Evolutionary conservation across 176 grass and related monocot genomes (phyloP).

Genomic region (Pharus latifolius): DNA sequence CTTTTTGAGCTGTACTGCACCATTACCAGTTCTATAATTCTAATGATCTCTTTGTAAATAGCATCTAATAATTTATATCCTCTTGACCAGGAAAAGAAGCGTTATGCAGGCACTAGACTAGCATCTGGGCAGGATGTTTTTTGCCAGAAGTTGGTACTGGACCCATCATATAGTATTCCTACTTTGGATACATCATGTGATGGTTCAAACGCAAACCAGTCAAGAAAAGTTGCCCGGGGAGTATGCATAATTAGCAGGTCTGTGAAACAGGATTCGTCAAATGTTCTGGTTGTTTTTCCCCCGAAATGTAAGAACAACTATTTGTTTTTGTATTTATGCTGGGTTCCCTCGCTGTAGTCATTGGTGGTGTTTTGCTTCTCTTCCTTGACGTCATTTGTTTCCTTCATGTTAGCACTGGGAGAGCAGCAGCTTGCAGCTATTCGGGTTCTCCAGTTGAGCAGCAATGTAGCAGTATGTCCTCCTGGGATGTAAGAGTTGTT

Average conservation of each 20-base stretch:
- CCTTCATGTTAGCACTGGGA: conserved; percentile 57
- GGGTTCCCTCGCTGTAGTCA: not conserved
- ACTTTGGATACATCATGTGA: conserved; percentile 29
- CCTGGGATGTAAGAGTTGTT: conserved; percentile 59
- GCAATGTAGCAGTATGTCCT: conserved; percentile 83
- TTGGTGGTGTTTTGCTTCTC: conserved; percentile 11
- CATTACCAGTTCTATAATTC: not conserved
- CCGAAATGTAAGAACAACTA: conserved; percentile 71
- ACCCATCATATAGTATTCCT: conserved; percentile 61
- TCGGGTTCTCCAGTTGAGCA: conserved; percentile 77
- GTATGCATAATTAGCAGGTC: conserved; percentile 72
- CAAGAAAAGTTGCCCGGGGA: conserved; percentile 56
- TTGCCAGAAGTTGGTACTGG: conserved; percentile 68
- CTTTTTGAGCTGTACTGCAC: not conserved
- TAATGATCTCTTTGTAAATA: not conserved
- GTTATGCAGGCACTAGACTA: conserved; percentile 63
- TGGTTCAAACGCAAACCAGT: conserved; percentile 18
- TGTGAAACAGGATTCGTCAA: conserved; percentile 48
- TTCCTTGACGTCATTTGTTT: conserved; percentile 8
- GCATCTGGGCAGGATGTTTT: conserved; percentile 88
- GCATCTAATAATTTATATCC: not conserved
- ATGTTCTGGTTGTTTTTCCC: conserved; percentile 79
- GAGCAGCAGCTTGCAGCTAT: conserved; percentile 55
- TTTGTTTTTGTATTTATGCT: conserved; percentile 1
- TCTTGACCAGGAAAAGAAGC: conserved; percentile 50